Base-by-base conservation (phyloP, 2,329 filamentous ascomycete genomes). In the Domatiomyces catenatus region DNA sequence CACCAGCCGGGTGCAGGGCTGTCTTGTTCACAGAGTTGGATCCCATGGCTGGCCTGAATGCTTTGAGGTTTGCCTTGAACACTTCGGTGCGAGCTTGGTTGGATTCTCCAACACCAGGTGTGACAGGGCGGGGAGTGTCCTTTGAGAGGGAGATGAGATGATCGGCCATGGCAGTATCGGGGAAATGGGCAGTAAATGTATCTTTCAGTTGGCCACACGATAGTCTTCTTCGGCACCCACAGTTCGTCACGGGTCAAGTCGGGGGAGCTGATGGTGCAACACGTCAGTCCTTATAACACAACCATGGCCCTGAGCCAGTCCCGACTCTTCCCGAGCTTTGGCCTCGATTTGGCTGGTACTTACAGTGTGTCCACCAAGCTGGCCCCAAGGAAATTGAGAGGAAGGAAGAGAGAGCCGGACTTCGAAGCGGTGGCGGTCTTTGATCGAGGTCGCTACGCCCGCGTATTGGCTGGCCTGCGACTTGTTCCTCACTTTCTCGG, bases 1-100 rank as follows among this genome's bases (percentile, higher is more conserved):
- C 84, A 81, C 89, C 89, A 68, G 80, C 75, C 56, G 89, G 89
- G 78, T 94, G 88, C 61, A 94, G 83, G 63, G 80, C 80, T 63
- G 89, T 95, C 75, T 89, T 90, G 80, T 95, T 94, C 65, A 95
- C 79, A 62, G 69, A 75, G 60, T 74, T 68, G 59, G 71, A 68
- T 61, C 73, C 68, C 69, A 73, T 73, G 53, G 50, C 58, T 50
- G 54, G 42, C 22, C 52, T 51, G 48, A 50, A 56, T 39, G 54
- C 50, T 48, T 54, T 47, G 32, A 58, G 52, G 47, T 58, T 54
- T 42, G 32, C 46, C 53, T 60, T 60, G 48, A 56, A 55, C 44
- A 60, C 42, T 20, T 58, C 49, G 4, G 56, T 52, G 51, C 58
- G 58, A 47, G 53, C 56, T 12, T 39, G 32, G 50, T 50, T 57